Evolutionary conservation across 2,329 filamentous ascomycete genomes (phyloP), one percentile per base, ranked within the genome.

Genomic region (Aspergillus pseudoterreus): DNA sequence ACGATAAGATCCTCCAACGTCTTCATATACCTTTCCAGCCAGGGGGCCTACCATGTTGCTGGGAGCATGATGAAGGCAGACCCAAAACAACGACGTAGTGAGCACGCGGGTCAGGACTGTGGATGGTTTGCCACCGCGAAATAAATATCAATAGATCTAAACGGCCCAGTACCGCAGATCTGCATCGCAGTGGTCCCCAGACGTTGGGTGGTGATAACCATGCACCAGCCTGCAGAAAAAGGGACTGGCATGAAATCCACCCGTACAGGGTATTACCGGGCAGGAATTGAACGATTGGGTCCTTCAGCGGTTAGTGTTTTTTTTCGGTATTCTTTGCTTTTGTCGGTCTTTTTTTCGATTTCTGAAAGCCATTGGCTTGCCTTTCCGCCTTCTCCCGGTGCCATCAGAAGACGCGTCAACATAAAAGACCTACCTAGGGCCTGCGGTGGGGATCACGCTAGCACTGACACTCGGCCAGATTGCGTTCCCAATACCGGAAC

Each of bases 141-240:
- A 45, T 49, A 46, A 50, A 48, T 39, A 24, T 52, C 47, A 39
- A 50, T 57, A 49, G 47, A 53, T 45, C 46, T 49, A 4, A 43
- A 43, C 17, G 50, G 24, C 27, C 38, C 39, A 49, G 45, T 43
- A 22, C 11, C 32, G 24, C n/a, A n/a, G 50, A 52, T 53, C 50
- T 47, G 47, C 45, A 44, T 24, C 44, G 17, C 41, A 30, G 22
- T 30, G 21, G 39, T 42, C 33, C 47, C 32, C 43, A 43, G 45
- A 51, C 42, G 49, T 54, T 49, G 46, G 50, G 21, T 43, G 45
- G 22, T 36, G 35, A 33, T 49, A 35, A 43, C 14, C 21, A 50
- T 56, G 56, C 54, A 55, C 45, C 45, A 57, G 52, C 50, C 50
- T 45, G 50, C 32, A 32, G 39, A 47, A 48, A 49, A 47, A 35